These are phyloP conservation scores for Aspergillus proliferans DNA, from an alignment of 2,329 filamentous ascomycete genomes.

Conservation along the genomic window DNA sequence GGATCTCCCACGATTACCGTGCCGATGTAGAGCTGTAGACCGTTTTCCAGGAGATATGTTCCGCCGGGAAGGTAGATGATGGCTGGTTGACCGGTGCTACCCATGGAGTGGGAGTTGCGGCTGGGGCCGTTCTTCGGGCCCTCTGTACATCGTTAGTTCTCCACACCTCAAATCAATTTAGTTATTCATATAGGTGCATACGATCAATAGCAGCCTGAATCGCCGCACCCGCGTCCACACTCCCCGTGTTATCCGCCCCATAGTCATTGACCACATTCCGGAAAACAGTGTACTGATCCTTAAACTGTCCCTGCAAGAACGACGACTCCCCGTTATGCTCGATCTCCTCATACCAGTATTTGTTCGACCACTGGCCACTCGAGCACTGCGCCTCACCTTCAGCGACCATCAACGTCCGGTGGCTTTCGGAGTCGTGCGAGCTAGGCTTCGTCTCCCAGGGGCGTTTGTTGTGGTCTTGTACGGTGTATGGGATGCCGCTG, in stretches of 20 bases:
- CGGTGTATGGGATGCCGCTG: slow-evolving; percentile 16
- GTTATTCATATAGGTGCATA: slow-evolving; percentile 1
- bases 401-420: slow-evolving; percentile 1
- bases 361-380: slow-evolving; percentile 4
- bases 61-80: slow-evolving; percentile 26
- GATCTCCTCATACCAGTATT: slow-evolving; percentile 25
- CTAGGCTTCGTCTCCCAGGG: slow-evolving; percentile 11
- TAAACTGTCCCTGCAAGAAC: slow-evolving; percentile 17
- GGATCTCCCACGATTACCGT: slow-evolving; percentile 36
- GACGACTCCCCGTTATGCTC: slow-evolving; percentile 24
- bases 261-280: slow-evolving; percentile 31
- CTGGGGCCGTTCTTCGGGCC: slow-evolving; percentile 20
- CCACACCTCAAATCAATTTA: too few species aligned
- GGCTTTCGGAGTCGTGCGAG: slow-evolving; percentile 3
- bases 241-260: slow-evolving; percentile 28
- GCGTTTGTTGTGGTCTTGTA: slow-evolving; percentile 11
- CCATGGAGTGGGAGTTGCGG: slow-evolving; percentile 20
- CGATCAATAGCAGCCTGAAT: slow-evolving; percentile 27
- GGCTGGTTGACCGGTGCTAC: slow-evolving; percentile 25
- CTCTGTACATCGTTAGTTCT: slow-evolving; percentile 6
- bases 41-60: slow-evolving; percentile 19
- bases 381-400: slow-evolving; percentile 1
- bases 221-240: slow-evolving; percentile 20
- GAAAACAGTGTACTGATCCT: slow-evolving; percentile 28
- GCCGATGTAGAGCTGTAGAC: slow-evolving; percentile 24